Conservation (phyloP, 75 land plant species). For the Selaginella moellendorffii region DNA sequence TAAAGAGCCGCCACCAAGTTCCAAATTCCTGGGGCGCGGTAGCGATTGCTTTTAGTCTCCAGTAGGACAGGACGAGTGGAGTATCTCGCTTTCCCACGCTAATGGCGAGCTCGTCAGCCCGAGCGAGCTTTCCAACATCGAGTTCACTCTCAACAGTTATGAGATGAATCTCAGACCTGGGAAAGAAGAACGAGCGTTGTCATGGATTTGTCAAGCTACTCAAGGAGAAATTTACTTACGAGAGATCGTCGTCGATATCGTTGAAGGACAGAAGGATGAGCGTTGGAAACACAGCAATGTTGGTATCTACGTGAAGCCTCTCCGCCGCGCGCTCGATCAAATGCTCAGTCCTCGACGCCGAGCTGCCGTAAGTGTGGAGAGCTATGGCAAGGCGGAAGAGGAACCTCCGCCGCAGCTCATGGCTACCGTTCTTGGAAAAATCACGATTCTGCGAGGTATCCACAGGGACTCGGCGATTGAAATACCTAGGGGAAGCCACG, state of each 20-base stretch:
- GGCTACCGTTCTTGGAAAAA: neutral
- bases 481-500: neutral
- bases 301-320: constrained; percentile 19
- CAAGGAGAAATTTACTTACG: constrained; percentile 1
- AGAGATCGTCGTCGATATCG: constrained; percentile 10
- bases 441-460: neutral
- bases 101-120: constrained; percentile 29
- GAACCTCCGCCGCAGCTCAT: constrained; percentile 20
- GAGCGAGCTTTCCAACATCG: constrained; percentile 25
- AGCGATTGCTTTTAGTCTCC: constrained; percentile 27
- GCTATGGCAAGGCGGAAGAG: constrained; percentile 25
- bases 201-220: neutral
- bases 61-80: constrained; percentile 16
- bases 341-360: constrained; percentile 27
- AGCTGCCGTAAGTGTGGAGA: constrained; percentile 30
- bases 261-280: constrained; percentile 21
- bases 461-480: neutral
- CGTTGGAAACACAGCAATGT: constrained; percentile 28
- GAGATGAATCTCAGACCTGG: constrained; percentile 24
- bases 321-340: constrained; percentile 25
- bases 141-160: constrained; percentile 26
- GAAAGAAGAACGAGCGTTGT: neutral
- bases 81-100: constrained; percentile 18
- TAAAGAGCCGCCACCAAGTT: constrained; percentile 19
- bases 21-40: constrained; percentile 21